Conservation (phyloP, 768 basidiomycete genomes). For the Lyophyllum atratum region DNA sequence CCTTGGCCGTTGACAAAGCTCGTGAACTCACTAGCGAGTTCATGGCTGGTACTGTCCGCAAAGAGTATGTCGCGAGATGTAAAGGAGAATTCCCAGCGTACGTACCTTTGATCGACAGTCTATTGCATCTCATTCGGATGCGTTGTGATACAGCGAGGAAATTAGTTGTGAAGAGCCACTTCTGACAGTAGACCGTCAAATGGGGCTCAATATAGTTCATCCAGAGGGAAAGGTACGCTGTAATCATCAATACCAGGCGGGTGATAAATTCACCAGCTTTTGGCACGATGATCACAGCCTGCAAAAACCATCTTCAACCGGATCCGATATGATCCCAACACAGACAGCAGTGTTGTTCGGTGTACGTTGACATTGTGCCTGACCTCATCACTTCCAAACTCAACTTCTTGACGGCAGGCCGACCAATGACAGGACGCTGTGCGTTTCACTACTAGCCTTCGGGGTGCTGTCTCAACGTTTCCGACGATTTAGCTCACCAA, state of each 20-base stretch:
- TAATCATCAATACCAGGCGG: background rate
- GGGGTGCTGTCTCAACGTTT: constrained; percentile 4
- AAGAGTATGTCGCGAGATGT: constrained; percentile 92
- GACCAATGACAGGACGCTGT: constrained; percentile 93
- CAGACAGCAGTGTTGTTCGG: constrained; percentile 83
- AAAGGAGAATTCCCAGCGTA: constrained; percentile 85
- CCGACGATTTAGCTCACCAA: constrained; percentile 75
- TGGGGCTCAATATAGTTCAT: constrained; percentile 95
- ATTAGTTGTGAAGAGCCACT: constrained; percentile 84
- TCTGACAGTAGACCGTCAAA: constrained; percentile 91
- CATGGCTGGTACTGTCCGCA: constrained; percentile 75
- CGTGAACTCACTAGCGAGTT: constrained; percentile 79
- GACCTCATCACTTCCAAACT: background rate
- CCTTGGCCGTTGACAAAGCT: constrained; percentile 70
- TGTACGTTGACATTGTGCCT: constrained; percentile 48
- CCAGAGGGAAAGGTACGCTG: constrained; percentile 83
- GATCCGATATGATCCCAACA: constrained; percentile 76
- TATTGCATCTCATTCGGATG: background rate
- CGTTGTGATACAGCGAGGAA: constrained; percentile 56
- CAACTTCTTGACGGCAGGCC: constrained; percentile 47
- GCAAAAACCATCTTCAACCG: constrained; percentile 89
- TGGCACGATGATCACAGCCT: constrained; percentile 43
- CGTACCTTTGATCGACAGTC: constrained; percentile 28
- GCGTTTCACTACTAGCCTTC: constrained; percentile 32
- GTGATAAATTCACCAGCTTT: background rate